These are phyloP conservation scores for Elaeis oleifera DNA, from an alignment of 202 grass and related monocot species.

Conservation along the genomic window DNA sequence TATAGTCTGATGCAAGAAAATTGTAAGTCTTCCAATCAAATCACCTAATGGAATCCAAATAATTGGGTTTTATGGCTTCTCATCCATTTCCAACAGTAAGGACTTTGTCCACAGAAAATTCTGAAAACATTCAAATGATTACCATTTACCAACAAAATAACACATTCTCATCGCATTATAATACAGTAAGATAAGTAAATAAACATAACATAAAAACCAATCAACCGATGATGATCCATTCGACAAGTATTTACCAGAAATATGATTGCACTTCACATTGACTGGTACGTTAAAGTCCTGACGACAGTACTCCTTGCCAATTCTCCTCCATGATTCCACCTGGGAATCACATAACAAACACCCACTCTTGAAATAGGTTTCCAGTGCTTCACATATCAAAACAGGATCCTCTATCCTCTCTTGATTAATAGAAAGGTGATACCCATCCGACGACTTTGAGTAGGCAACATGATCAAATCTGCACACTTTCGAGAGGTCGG, in stretches of 20 bases:
- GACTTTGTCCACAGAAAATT: too few species aligned
- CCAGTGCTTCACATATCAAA: conserved; percentile 57
- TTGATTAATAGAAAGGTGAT: conserved; percentile 47
- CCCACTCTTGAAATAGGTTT: conserved; percentile 45
- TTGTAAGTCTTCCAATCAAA: too few species aligned
- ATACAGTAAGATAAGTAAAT: not conserved
- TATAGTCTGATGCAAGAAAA: too few species aligned
- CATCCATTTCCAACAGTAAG: too few species aligned
- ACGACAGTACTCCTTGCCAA: conserved; percentile 38
- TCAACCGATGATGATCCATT: not conserved
- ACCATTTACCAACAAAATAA: too few species aligned
- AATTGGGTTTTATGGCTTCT: too few species aligned
- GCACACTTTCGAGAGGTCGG: conserved; percentile 35
- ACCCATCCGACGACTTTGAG: conserved; percentile 31
- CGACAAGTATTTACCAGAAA: conserved; percentile 21
- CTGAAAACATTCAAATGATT: too few species aligned
- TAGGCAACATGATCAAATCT: conserved; percentile 45
- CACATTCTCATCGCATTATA: too few species aligned
- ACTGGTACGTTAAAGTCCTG: not conserved
- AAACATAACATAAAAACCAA: not conserved
- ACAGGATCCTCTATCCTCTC: conserved; percentile 40
- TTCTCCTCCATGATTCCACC: conserved; percentile 31
- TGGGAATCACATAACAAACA: conserved; percentile 52
- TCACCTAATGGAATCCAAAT: too few species aligned
- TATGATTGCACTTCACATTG: conserved; percentile 4